Evolutionary conservation across 257 asterid genomes (phyloP).

Genomic region (Eucommia ulmoides): DNA sequence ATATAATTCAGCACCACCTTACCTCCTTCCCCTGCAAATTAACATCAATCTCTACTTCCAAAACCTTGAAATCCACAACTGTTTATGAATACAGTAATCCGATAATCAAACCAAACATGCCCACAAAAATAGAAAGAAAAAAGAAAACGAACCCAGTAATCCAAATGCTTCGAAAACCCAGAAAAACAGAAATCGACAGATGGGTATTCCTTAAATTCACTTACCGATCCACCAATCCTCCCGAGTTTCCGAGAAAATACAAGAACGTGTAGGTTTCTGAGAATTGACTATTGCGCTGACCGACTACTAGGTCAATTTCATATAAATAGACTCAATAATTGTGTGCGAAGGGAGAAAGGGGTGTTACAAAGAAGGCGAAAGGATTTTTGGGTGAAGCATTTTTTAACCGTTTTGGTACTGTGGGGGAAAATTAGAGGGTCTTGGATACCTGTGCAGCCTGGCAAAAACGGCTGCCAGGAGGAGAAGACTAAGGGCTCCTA

Average conservation of each 20-base stretch:
- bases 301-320: too few relatives aligned
- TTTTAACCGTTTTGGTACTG: slow-evolving; percentile 5
- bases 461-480: slow-evolving; percentile 31
- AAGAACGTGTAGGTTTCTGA: slow-evolving; percentile 9
- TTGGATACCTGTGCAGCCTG: slow-evolving; percentile 15
- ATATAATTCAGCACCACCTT: slow-evolving; percentile 29
- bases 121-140: slow-evolving; percentile 11
- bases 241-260: slow-evolving; percentile 13
- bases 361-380: background rate
- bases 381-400: background rate
- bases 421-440: slow-evolving; percentile 10
- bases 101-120: slow-evolving; percentile 7
- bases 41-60: slow-evolving; percentile 35
- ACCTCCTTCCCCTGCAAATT: slow-evolving; percentile 26
- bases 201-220: slow-evolving; percentile 17
- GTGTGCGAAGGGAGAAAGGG: background rate
- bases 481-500: slow-evolving; percentile 24
- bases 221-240: slow-evolving; percentile 55
- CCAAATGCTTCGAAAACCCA: too few relatives aligned
- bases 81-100: slow-evolving; percentile 11
- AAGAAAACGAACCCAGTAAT: too few relatives aligned
- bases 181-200: slow-evolving; percentile 16
- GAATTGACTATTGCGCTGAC: slow-evolving; percentile 17
- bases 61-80: slow-evolving; percentile 25
- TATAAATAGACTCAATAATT: background rate